phyloP scores from a whole-genome alignment of 345 rosid species.

The Kernera saxatilis region DNA sequence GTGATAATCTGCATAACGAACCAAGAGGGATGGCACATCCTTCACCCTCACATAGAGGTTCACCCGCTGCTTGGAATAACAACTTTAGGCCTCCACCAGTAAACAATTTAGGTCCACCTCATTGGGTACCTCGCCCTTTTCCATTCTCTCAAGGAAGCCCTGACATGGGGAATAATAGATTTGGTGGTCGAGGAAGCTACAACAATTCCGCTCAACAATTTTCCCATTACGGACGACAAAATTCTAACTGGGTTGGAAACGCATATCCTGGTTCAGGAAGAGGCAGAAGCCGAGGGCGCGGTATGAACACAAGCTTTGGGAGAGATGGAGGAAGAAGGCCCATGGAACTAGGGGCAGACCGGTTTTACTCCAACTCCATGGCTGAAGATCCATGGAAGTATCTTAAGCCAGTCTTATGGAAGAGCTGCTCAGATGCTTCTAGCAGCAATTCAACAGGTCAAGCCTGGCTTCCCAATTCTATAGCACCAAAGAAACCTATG shows the following conservation, averaged over 20 bases:
- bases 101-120: slow-evolving; percentile 34
- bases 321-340: slow-evolving; percentile 40
- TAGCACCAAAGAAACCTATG: slow-evolving; percentile 37
- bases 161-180: slow-evolving; percentile 33
- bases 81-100: slow-evolving; percentile 27
- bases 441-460: slow-evolving; percentile 22
- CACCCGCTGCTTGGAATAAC: slow-evolving; percentile 38
- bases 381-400: slow-evolving; percentile 74
- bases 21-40: slow-evolving; percentile 40
- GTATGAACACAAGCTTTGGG: slow-evolving; percentile 32
- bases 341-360: slow-evolving; percentile 35
- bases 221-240: slow-evolving; percentile 36
- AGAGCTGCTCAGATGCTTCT: slow-evolving; percentile 25
- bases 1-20: slow-evolving; percentile 20
- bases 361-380: slow-evolving; percentile 64
- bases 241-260: slow-evolving; percentile 38
- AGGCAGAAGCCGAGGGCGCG: slow-evolving; percentile 40
- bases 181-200: slow-evolving; percentile 30
- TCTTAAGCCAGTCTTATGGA: slow-evolving; percentile 61
- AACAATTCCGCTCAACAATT: slow-evolving; percentile 31
- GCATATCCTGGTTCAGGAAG: slow-evolving; percentile 39
- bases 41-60: slow-evolving; percentile 41
- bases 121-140: slow-evolving; percentile 34
- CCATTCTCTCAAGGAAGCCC: slow-evolving; percentile 42
- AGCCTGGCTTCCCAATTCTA: slow-evolving; percentile 63